Conservation (phyloP, 805 yeast genomes). For the Tetrapisispora taiwanensis region DNA sequence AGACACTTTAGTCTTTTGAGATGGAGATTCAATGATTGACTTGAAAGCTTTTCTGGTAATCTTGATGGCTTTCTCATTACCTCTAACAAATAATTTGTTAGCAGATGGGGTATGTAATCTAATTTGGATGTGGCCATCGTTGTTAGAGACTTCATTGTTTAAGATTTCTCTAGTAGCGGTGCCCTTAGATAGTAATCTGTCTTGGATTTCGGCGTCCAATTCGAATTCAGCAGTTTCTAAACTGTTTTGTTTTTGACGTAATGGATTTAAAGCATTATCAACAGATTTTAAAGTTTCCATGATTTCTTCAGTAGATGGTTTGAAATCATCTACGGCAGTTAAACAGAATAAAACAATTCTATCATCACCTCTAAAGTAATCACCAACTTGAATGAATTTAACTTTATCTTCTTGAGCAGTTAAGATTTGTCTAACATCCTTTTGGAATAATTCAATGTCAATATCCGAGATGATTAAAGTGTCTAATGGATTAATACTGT, state of each 20-base stretch:
- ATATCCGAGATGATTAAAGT: constrained; percentile 52
- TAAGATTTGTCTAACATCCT: constrained; percentile 21
- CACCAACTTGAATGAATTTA: constrained; percentile 50
- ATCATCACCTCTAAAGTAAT: constrained; percentile 34
- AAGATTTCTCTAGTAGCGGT: constrained; percentile 18
- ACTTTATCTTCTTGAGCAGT: constrained; percentile 32
- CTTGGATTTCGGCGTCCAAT: constrained; percentile 48
- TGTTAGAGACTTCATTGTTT: constrained; percentile 29
- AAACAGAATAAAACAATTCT: constrained; percentile 47
- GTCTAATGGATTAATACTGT: constrained; percentile 57
- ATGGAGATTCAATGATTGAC: constrained; percentile 22
- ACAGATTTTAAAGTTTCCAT: constrained; percentile 45
- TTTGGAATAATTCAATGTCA: constrained; percentile 35
- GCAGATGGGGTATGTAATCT: constrained; percentile 39
- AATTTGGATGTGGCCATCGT: constrained; percentile 34
- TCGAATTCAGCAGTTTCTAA: constrained; percentile 42
- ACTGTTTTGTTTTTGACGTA: constrained; percentile 50
- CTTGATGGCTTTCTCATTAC: constrained; percentile 53
- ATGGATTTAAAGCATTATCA: constrained; percentile 41
- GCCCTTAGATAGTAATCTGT: constrained; percentile 20
- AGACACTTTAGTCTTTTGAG: constrained; percentile 29
- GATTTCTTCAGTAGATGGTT: constrained; percentile 55
- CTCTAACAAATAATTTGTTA: constrained; percentile 56
- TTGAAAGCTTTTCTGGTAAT: constrained; percentile 29
- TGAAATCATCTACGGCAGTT: constrained; percentile 53